Percentiles rank a stretch among this genome's conserved stretches.
Evolutionary conservation across 768 basidiomycete species (phyloP).

Genomic region (Leccinum uliginosum): DNA sequence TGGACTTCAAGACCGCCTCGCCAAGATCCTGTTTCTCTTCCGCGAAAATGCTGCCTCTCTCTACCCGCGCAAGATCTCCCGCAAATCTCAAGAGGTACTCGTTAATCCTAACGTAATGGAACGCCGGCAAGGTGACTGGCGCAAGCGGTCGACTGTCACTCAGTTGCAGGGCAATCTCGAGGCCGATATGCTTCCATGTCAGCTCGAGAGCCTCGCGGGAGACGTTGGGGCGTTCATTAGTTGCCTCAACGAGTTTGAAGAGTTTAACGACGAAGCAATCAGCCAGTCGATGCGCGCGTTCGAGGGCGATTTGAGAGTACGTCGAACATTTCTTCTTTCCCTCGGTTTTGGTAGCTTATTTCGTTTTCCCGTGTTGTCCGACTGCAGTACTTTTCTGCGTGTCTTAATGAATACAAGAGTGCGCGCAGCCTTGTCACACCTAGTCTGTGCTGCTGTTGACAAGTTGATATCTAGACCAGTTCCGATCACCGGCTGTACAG

Average conservation of each 20-base stretch:
- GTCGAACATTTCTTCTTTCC: background rate
- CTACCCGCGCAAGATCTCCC: constrained; percentile 43
- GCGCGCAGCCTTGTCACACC: background rate
- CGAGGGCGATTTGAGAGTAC: constrained; percentile 44
- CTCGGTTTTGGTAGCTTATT: background rate
- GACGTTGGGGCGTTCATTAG: constrained; percentile 46
- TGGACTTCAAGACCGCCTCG: constrained; percentile 44
- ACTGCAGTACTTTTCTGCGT: constrained; percentile 46
- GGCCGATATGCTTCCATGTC: constrained; percentile 42
- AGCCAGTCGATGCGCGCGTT: constrained; percentile 44
- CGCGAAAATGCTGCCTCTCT: constrained; percentile 51
- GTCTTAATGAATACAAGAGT: constrained; percentile 45
- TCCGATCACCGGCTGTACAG: constrained; percentile 46
- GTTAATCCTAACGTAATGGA: constrained; percentile 31
- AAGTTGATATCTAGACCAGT: constrained; percentile 37
- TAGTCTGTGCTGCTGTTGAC: background rate
- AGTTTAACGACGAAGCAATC: constrained; percentile 48
- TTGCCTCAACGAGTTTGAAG: constrained; percentile 51
- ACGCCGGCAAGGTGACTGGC: constrained; percentile 25
- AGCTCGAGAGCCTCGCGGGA: constrained; percentile 40
- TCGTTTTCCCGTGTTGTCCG: background rate
- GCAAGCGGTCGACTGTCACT: constrained; percentile 34
- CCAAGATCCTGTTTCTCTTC: constrained; percentile 46
- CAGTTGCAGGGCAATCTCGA: constrained; percentile 37
- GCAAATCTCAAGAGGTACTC: constrained; percentile 32